phyloP scores from a whole-genome alignment of 352 stramenopile genomes.

The Blastocystis sp. region DNA sequence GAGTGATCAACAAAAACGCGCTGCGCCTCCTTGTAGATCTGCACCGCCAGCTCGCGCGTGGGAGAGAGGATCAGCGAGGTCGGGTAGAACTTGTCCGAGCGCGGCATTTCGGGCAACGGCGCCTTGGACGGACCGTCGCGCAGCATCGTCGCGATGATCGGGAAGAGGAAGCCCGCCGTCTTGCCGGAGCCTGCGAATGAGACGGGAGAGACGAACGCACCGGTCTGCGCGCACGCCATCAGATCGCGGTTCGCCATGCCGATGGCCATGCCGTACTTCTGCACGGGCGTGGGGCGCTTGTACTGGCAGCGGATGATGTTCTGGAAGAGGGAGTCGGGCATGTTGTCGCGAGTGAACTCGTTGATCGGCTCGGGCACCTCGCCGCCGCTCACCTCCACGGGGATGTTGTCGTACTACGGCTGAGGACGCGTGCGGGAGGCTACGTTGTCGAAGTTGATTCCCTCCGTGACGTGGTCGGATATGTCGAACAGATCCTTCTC shows the following conservation, averaged over 20 bases:
- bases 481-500: conserved; percentile 88
- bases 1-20: not conserved
- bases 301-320: conserved; percentile 90
- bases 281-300: conserved; percentile 92
- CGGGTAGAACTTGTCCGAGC: conserved; percentile 81
- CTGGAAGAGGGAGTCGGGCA: conserved; percentile 85
- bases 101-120: not conserved
- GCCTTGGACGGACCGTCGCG: conserved; percentile 77
- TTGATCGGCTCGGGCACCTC: conserved; percentile 87
- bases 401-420: conserved; percentile 90
- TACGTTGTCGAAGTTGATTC: conserved; percentile 94
- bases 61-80: conserved; percentile 87
- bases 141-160: conserved; percentile 91
- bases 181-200: conserved; percentile 84
- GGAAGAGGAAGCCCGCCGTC: conserved; percentile 92
- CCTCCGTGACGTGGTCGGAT: conserved; percentile 82
- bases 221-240: conserved; percentile 97
- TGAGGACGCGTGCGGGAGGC: conserved; percentile 46
- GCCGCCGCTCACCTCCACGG: conserved; percentile 89
- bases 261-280: conserved; percentile 99
- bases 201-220: conserved; percentile 5
- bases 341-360: conserved; percentile 82
- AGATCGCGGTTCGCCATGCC: conserved; percentile 87
- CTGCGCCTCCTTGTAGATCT: conserved; percentile 91
- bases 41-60: conserved; percentile 87